These are phyloP conservation scores for Talaromyces sp. DNA, from an alignment of 2,329 filamentous ascomycete genomes.

Conservation along the genomic window DNA sequence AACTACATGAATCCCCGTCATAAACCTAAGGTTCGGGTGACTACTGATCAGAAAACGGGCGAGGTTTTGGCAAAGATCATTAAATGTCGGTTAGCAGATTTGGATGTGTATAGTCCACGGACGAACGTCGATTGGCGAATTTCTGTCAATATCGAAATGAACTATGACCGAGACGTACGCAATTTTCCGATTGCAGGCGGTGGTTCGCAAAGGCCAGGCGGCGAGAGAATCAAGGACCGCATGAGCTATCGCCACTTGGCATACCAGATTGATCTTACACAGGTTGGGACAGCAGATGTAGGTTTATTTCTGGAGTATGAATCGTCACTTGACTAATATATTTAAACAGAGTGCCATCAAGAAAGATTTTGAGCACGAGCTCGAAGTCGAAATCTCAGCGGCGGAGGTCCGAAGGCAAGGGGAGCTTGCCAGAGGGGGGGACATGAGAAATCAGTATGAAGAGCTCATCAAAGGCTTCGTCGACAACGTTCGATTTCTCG, in stretches of 20 bases:
- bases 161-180: slow-evolving; percentile 67
- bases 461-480: slow-evolving; percentile 48
- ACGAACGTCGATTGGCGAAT: slow-evolving; percentile 84
- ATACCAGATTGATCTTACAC: slow-evolving; percentile 89
- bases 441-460: slow-evolving; percentile 43
- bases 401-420: slow-evolving; percentile 45
- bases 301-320: slow-evolving; percentile 20
- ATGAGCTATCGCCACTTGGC: slow-evolving; percentile 84
- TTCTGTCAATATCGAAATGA: slow-evolving; percentile 91
- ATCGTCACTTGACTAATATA: neutral
- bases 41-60: slow-evolving; percentile 68
- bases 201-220: slow-evolving; percentile 32
- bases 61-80: slow-evolving; percentile 77
- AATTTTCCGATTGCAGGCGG: slow-evolving; percentile 46
- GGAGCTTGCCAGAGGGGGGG: slow-evolving; percentile 37
- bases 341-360: slow-evolving; percentile 28
- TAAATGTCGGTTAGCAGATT: slow-evolving; percentile 80
- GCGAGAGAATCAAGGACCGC: slow-evolving; percentile 78
- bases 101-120: slow-evolving; percentile 79
- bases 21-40: slow-evolving; percentile 66
- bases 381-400: slow-evolving; percentile 48
- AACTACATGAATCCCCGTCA: slow-evolving; percentile 58
- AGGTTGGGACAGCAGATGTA: slow-evolving; percentile 63
- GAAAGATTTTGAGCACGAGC: slow-evolving; percentile 46
- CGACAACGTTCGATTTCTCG: slow-evolving; percentile 47